Percentiles rank a stretch among this genome's conserved stretches.
Conservation (phyloP, 352 stramenopile species). For the Pythium rishiriense region DNA sequence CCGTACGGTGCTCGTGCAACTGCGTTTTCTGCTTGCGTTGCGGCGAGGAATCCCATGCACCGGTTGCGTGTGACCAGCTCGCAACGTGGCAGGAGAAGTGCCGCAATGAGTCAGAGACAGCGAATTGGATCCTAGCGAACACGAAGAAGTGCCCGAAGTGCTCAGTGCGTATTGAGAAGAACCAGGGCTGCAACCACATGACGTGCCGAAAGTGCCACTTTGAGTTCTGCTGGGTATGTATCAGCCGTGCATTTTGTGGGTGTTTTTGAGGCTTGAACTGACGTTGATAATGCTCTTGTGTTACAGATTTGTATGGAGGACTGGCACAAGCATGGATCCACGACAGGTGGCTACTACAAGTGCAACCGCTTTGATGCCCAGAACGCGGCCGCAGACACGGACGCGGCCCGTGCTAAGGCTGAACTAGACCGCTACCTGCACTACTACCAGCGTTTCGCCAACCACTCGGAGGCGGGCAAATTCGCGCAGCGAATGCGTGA, state of each 20-base stretch:
- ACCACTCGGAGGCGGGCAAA: slow-evolving; percentile 95
- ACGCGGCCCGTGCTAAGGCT: slow-evolving; percentile 92
- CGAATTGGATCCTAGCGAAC: slow-evolving; percentile 99
- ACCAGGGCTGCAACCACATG: slow-evolving; percentile 99
- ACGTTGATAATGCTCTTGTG: neutral
- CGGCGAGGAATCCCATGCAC: slow-evolving; percentile 96
- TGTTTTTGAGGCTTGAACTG: neutral
- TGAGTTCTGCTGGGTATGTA: slow-evolving; percentile 97
- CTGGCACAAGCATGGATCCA: slow-evolving; percentile 95
- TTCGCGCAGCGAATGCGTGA: slow-evolving; percentile 97
- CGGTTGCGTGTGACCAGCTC: slow-evolving; percentile 92
- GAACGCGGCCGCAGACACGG: slow-evolving; percentile 54
- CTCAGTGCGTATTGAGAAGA: slow-evolving; percentile 99
- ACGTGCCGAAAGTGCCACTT: slow-evolving; percentile 91
- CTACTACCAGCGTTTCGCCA: slow-evolving; percentile 99
- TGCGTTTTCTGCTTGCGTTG: slow-evolving; percentile 93
- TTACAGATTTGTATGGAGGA: slow-evolving; percentile 92
- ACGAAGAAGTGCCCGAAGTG: slow-evolving; percentile 99
- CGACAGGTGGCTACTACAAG: slow-evolving; percentile 99
- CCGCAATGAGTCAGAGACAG: slow-evolving; percentile 97
- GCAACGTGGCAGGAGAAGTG: slow-evolving; percentile 96
- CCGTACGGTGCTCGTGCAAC: slow-evolving; percentile 81
- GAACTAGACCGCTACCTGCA: slow-evolving; percentile 99
- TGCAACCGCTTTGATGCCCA: slow-evolving; percentile 97
- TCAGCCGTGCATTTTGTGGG: neutral